These are phyloP conservation scores for Cicer bijugum DNA, from an alignment of 306 rosid genomes.

Conservation along the genomic window DNA sequence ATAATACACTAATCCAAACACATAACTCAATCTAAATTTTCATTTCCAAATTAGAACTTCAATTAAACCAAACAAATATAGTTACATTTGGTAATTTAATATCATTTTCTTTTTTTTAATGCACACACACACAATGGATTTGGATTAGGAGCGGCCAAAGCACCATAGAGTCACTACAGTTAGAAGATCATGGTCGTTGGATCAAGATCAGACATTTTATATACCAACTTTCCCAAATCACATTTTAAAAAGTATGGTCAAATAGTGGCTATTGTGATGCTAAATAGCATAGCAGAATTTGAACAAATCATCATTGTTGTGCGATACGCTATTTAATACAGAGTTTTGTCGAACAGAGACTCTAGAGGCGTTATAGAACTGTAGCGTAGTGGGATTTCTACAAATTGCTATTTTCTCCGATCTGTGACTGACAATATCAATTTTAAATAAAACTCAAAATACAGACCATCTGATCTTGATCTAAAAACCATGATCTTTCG, in stretches of 20 bases:
- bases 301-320: too few relatives aligned
- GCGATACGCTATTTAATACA: too few relatives aligned
- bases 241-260: not conserved
- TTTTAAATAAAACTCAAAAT: not conserved
- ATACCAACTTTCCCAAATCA: not conserved
- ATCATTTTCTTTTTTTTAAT: not conserved
- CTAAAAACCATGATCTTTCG: not conserved
- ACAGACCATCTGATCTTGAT: not conserved
- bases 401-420: too few relatives aligned
- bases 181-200: not conserved
- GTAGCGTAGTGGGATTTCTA: too few relatives aligned
- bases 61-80: slow-evolving; percentile 24
- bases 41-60: slow-evolving; percentile 30
- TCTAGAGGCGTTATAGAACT: too few relatives aligned
- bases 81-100: slow-evolving; percentile 2
- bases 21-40: slow-evolving; percentile 16
- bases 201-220: not conserved
- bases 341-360: too few relatives aligned
- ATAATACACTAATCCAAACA: not conserved
- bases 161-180: not conserved
- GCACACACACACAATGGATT: not conserved
- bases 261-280: too few relatives aligned
- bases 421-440: too few relatives aligned
- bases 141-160: not conserved
- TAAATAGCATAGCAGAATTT: too few relatives aligned